phyloP scores from a whole-genome alignment of 164 flowering plant species.

The Annona cherimola region DNA sequence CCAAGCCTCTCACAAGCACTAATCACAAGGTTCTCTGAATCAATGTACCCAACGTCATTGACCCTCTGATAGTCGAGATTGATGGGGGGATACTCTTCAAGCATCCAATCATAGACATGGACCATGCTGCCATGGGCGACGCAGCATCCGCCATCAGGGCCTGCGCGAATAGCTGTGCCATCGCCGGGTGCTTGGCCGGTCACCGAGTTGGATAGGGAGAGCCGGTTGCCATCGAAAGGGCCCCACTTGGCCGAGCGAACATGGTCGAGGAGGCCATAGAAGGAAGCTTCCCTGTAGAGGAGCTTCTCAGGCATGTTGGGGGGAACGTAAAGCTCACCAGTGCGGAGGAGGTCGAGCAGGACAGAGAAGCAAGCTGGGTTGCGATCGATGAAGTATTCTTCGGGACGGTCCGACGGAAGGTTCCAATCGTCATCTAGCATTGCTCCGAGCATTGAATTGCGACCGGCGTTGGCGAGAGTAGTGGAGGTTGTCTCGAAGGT shows the following conservation, averaged over 20 bases:
- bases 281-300: conserved; percentile 61
- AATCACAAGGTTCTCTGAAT: conserved; percentile 42
- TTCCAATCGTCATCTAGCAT: conserved; percentile 77
- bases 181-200: conserved; percentile 79
- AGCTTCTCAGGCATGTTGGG: conserved; percentile 48
- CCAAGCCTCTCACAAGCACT: conserved; percentile 64
- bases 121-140: conserved; percentile 87
- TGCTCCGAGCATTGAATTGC: conserved; percentile 68
- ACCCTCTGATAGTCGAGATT: conserved; percentile 76
- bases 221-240: conserved; percentile 68
- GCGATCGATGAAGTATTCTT: conserved; percentile 64
- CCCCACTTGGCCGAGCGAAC: conserved; percentile 78
- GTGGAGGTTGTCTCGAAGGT: conserved; percentile 79
- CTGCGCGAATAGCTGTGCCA: conserved; percentile 77
- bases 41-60: conserved; percentile 68
- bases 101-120: conserved; percentile 81
- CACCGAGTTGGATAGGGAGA: conserved; percentile 36
- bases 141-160: conserved; percentile 84
- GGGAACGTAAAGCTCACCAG: conserved; percentile 66
- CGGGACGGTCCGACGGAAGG: conserved; percentile 13
- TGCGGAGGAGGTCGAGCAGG: conserved; percentile 77
- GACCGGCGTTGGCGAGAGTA: conserved; percentile 75
- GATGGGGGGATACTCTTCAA: conserved; percentile 65
- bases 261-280: conserved; percentile 69
- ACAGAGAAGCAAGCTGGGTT: conserved; percentile 76